phyloP scores from a whole-genome alignment of 768 basidiomycete species.

The Dendrothele bispora region DNA sequence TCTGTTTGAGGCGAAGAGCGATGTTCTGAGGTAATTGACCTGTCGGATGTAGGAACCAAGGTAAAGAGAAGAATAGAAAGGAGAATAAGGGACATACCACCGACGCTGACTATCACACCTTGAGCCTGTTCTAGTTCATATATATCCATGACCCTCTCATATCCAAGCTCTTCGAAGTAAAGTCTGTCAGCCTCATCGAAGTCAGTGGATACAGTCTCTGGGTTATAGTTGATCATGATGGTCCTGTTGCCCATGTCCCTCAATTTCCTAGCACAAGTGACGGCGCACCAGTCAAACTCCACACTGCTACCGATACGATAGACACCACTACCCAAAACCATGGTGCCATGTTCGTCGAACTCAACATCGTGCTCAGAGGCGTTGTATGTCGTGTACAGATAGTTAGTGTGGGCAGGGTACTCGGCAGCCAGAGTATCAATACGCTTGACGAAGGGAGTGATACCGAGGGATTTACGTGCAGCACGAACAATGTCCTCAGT shows the following conservation, averaged over 20 bases:
- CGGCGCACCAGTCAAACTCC: slow-evolving; percentile 99
- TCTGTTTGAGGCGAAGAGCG: slow-evolving; percentile 89
- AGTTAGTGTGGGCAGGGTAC: slow-evolving; percentile 98
- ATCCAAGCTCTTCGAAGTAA: slow-evolving; percentile 98
- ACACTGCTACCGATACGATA: slow-evolving; percentile 98
- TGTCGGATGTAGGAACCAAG: slow-evolving; percentile 23
- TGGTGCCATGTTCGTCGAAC: slow-evolving; percentile 96
- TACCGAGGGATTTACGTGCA: slow-evolving; percentile 79
- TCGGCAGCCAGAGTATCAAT: slow-evolving; percentile 99
- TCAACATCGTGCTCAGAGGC: slow-evolving; percentile 94
- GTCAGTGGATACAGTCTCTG: slow-evolving; percentile 98
- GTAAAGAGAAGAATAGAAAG: slow-evolving; percentile 1
- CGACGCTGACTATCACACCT: slow-evolving; percentile 95
- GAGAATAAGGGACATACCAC: slow-evolving; percentile 55
- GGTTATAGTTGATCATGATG: slow-evolving; percentile 99
- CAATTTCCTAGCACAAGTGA: slow-evolving; percentile 92
- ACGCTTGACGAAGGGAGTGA: slow-evolving; percentile 98
- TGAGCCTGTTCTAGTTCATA: slow-evolving; percentile 93
- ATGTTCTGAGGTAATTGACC: slow-evolving; percentile 99
- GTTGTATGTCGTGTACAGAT: slow-evolving; percentile 99
- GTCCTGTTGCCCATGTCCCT: slow-evolving; percentile 92
- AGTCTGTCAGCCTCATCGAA: slow-evolving; percentile 99
- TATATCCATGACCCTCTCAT: slow-evolving; percentile 99
- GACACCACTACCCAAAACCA: slow-evolving; percentile 97
- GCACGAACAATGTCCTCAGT: slow-evolving; percentile 81